Base-by-base conservation (phyloP, 495 filamentous ascomycete genomes). In the Xylaria curta region DNA sequence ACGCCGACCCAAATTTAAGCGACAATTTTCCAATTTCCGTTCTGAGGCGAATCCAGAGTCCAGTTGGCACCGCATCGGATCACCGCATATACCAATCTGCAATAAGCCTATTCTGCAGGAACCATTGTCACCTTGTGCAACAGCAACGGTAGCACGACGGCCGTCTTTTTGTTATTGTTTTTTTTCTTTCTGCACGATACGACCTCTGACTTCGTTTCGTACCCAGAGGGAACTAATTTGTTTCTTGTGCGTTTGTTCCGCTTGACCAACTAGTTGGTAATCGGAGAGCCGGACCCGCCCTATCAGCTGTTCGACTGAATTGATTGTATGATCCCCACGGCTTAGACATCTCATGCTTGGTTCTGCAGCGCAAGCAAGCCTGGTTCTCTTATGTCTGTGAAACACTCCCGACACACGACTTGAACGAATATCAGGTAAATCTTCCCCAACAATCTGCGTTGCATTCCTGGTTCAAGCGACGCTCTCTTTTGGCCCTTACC, bases 21-120 rank as follows among this genome's bases (percentile, higher is more conserved):
- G 26, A 17, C 68, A 19, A 64, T 70, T 70, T 74, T 62, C 40
- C 72, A 74, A 66, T 70, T 72, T 66, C 75, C 42, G 21, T 66
- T 68, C 53, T 42, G 33, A 53, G 33, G 68, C 49, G 71, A 72
- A 71, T 69, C 69, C 54, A 70, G 66, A 73, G 68, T 64, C 66
- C 59, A 69, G 42, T 66, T 40, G 46, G 46, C 66, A 76, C 68
- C 15, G 47, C 68, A 31, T 64, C 74, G 75, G 75, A 64, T 66
- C 74, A 66, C 74, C 60, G 61, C 76, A 80, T 76, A 72, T 62
- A 24, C 70, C 71, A 53, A 12, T 65, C 74, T 79, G 79, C 71
- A 58, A 56, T 72, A 60, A 73, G 76, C 76, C 77, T 76, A 72
- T 69, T 66, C 47, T 78, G 74, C 77, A 76, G 73, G 74, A 76